phyloP scores from a whole-genome alignment of 352 stramenopile genomes.

The Phytophthora palmivora region DNA sequence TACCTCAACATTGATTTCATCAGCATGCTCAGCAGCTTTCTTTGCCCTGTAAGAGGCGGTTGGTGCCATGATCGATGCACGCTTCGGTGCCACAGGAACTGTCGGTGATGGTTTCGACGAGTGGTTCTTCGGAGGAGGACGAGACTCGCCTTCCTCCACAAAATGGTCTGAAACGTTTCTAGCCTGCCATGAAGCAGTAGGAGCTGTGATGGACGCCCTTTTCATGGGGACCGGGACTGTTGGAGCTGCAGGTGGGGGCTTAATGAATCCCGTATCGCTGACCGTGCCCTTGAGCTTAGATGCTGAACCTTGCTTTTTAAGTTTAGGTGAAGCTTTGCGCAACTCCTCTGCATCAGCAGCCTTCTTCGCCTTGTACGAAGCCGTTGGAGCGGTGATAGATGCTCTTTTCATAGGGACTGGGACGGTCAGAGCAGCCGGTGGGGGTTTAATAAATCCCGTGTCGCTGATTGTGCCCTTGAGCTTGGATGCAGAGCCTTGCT shows the following conservation, averaged over 20 bases:
- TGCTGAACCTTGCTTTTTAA: slow-evolving; percentile 16
- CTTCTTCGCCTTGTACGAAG: slow-evolving; percentile 40
- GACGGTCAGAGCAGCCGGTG: slow-evolving; percentile 26
- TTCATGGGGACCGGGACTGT: slow-evolving; percentile 38
- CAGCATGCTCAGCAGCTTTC: slow-evolving; percentile 27
- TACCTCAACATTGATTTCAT: slow-evolving; percentile 1
- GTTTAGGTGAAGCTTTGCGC: slow-evolving; percentile 4
- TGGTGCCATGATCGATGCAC: slow-evolving; percentile 42
- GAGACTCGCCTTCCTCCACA: background rate
- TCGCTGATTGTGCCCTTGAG: slow-evolving; percentile 21
- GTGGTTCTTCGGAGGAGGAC: slow-evolving; percentile 3
- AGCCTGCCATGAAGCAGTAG: slow-evolving; percentile 39
- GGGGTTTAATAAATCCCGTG: slow-evolving; percentile 35
- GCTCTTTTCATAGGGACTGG: slow-evolving; percentile 37
- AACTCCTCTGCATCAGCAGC: slow-evolving; percentile 15
- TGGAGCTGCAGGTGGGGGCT: slow-evolving; percentile 28
- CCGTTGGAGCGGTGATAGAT: slow-evolving; percentile 41
- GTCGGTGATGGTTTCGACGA: slow-evolving; percentile 19
- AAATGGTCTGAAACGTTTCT: slow-evolving; percentile 15
- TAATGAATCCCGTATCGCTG: slow-evolving; percentile 36
- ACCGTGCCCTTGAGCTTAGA: slow-evolving; percentile 21
- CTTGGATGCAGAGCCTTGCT: slow-evolving; percentile 18
- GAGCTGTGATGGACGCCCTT: slow-evolving; percentile 43
- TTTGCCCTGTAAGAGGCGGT: slow-evolving; percentile 46
- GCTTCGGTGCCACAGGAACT: slow-evolving; percentile 33